These are phyloP conservation scores for Agarophyton chilense DNA, from an alignment of 23 red algal genomes.

Conservation along the genomic window DNA sequence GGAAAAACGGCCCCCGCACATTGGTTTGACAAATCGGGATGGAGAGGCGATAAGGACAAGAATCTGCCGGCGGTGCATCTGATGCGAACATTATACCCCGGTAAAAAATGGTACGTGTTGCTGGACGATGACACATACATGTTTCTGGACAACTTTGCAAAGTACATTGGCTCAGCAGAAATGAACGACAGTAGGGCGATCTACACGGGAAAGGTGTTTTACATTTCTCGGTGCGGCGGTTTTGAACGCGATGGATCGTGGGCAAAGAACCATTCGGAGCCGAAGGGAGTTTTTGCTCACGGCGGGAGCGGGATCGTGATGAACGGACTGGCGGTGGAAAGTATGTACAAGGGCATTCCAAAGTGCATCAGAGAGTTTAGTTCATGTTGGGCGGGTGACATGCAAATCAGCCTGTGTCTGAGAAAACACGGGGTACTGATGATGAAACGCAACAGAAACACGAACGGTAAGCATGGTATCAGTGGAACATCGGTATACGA, in stretches of 20 bases:
- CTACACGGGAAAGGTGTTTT: slow-evolving; percentile 77
- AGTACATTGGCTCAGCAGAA: slow-evolving; percentile 18
- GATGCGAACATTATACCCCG: slow-evolving; percentile 65
- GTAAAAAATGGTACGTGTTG: slow-evolving; percentile 80
- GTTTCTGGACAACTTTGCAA: slow-evolving; percentile 90
- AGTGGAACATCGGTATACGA: neutral
- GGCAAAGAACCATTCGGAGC: slow-evolving; percentile 17
- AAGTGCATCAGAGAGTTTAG: slow-evolving; percentile 71
- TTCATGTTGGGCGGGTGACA: slow-evolving; percentile 91
- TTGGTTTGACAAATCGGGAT: slow-evolving; percentile 62
- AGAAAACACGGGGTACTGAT: slow-evolving; percentile 21
- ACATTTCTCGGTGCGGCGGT: slow-evolving; percentile 42
- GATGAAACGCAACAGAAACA: neutral
- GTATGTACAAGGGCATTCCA: slow-evolving; percentile 22
- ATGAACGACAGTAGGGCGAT: slow-evolving; percentile 39
- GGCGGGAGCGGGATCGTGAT: slow-evolving; percentile 87
- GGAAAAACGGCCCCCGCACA: neutral
- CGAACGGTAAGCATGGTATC: neutral
- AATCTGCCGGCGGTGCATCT: slow-evolving; percentile 85
- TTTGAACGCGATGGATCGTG: slow-evolving; percentile 45
- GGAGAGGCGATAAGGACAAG: slow-evolving; percentile 89
- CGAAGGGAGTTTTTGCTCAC: slow-evolving; percentile 85
- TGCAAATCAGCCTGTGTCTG: slow-evolving; percentile 79
- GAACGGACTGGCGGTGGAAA: slow-evolving; percentile 62
- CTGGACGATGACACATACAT: slow-evolving; percentile 93